phyloP scores from a whole-genome alignment of 208 protist genomes.

The Tritrichomonas foetus region DNA sequence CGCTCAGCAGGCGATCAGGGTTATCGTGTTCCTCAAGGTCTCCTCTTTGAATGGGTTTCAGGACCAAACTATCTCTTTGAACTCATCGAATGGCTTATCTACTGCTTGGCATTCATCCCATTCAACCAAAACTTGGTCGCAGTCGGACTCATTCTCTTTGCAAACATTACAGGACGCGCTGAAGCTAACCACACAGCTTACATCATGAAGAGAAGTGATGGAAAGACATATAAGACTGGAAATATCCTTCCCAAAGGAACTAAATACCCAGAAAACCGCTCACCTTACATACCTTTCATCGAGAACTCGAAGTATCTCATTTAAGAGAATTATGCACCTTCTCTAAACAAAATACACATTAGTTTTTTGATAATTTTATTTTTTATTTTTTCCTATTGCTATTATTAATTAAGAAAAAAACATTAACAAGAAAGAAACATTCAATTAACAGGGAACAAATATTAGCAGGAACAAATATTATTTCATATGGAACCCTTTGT shows the following conservation, averaged over 20 bases:
- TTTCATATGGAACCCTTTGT: no score
- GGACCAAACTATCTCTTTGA: constrained; percentile 29
- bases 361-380: no score
- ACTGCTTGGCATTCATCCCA: not conserved
- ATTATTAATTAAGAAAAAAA: no score
- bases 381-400: no score
- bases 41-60: not conserved
- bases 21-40: not conserved
- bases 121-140: not conserved
- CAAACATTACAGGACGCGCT: not conserved
- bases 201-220: not conserved
- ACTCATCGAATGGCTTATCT: not conserved
- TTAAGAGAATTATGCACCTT: no score
- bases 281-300: constrained; percentile 24
- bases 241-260: not conserved
- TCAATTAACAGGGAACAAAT: no score
- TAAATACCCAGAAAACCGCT: not conserved
- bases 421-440: no score
- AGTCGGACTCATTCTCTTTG: not conserved
- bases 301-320: not conserved
- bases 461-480: no score
- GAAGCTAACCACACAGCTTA: not conserved
- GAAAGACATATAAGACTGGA: no score
- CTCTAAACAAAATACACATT: no score
- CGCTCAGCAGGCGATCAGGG: not conserved